Percentiles rank a stretch among this genome's conserved stretches.
Conservation (phyloP, 495 filamentous ascomycete species). For the Annulohypoxylon maeteangense region DNA sequence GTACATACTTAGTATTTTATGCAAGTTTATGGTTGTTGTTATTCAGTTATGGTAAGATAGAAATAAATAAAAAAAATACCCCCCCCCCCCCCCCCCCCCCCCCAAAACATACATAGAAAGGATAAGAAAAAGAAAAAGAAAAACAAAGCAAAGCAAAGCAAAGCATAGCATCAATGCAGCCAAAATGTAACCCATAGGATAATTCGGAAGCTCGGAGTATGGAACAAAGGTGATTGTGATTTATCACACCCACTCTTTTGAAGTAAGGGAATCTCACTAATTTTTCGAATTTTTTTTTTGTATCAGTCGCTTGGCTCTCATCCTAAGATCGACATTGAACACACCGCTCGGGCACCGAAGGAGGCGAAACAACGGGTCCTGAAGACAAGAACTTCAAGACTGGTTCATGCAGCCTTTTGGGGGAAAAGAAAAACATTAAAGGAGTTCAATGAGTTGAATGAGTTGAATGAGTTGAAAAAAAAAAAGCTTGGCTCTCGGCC, state of each 20-base stretch:
- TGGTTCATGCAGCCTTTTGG: conserved; percentile 21
- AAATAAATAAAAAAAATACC: too few relatives aligned
- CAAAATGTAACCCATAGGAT: not conserved
- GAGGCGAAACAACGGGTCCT: conserved; percentile 19
- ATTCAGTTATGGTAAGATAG: too few relatives aligned
- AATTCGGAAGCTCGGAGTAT: not conserved
- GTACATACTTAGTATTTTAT: too few relatives aligned
- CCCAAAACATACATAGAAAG: too few relatives aligned
- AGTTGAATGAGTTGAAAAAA: too few relatives aligned
- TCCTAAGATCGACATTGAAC: conserved; percentile 29
- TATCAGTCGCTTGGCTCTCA: conserved; percentile 26
- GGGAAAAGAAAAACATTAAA: too few relatives aligned
- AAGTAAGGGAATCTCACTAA: not conserved
- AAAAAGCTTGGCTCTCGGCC: conserved; percentile 30
- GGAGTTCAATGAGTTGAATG: too few relatives aligned
- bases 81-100: too few relatives aligned
- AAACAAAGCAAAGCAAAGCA: not conserved
- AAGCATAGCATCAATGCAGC: too few relatives aligned
- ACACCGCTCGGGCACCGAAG: conserved; percentile 33
- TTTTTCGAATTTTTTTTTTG: not conserved
- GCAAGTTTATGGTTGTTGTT: too few relatives aligned
- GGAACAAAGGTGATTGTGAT: conserved; percentile 6
- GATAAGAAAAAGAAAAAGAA: not conserved
- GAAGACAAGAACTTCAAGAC: not conserved
- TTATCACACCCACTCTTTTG: conserved; percentile 1